Evolutionary conservation across 805 yeast species (phyloP).

Genomic region (Zygosaccharomyces bailii): DNA sequence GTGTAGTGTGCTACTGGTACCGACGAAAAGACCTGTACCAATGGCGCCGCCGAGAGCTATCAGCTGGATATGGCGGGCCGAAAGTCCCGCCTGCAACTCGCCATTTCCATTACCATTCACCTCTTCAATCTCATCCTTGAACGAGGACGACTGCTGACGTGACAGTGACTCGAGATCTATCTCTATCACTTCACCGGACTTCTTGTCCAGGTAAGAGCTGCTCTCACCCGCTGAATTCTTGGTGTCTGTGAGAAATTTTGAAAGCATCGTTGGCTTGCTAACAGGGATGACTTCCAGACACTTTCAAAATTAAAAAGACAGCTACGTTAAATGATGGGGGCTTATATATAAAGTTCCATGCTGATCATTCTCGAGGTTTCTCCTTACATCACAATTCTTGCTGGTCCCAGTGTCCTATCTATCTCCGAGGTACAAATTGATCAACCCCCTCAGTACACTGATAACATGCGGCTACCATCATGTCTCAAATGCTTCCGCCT

Average conservation of each 20-base stretch:
- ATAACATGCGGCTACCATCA: neutral
- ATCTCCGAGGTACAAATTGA: neutral
- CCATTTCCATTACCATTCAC: neutral
- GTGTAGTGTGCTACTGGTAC: slow-evolving; percentile 59
- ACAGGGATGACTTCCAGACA: too few relatives aligned
- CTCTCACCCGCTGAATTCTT: slow-evolving; percentile 1
- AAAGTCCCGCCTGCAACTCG: slow-evolving; percentile 30
- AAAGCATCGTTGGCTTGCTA: slow-evolving; percentile 4
- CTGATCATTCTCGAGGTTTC: neutral
- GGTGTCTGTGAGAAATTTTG: slow-evolving; percentile 8
- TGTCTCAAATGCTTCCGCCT: too few relatives aligned
- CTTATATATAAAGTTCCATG: too few relatives aligned
- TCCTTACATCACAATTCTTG: neutral
- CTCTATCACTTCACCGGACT: slow-evolving; percentile 14
- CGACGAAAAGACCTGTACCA: slow-evolving; percentile 80
- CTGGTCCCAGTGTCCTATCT: neutral
- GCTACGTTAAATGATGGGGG: too few relatives aligned
- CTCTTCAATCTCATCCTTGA: neutral
- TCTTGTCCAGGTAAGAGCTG: slow-evolving; percentile 9
- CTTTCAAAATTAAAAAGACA: too few relatives aligned
- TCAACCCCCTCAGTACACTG: too few relatives aligned
- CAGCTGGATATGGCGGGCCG: slow-evolving; percentile 70
- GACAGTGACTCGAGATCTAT: slow-evolving; percentile 14
- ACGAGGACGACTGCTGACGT: slow-evolving; percentile 9
- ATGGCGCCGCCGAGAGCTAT: slow-evolving; percentile 82